Conservation (phyloP, 371 early-diverging fungal genomes). For the Apophysomyces trapeziformis region DNA sequence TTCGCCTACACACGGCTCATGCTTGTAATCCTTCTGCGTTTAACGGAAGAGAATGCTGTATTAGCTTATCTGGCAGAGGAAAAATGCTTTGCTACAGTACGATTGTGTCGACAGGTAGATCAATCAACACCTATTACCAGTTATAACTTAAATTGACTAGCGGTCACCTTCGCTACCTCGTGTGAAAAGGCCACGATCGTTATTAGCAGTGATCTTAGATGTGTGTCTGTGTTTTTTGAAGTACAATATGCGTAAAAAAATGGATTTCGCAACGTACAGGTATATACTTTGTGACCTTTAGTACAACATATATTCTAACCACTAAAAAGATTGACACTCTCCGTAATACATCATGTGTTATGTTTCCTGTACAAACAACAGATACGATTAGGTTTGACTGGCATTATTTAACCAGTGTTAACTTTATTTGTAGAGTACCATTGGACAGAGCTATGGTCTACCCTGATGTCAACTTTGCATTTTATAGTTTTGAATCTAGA, state of each 20-base stretch:
- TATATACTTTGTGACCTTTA: slow-evolving; percentile 21
- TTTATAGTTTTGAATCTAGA: slow-evolving; percentile 47
- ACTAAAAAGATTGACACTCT: slow-evolving; percentile 39
- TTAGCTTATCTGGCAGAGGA: slow-evolving; percentile 33
- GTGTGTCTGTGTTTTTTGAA: slow-evolving; percentile 52
- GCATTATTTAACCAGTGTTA: neutral
- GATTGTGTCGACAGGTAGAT: slow-evolving; percentile 45
- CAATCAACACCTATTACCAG: neutral
- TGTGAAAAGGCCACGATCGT: slow-evolving; percentile 41
- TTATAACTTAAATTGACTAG: slow-evolving; percentile 18
- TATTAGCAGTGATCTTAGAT: slow-evolving; percentile 50
- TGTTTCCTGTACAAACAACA: slow-evolving; percentile 42
- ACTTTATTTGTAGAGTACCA: slow-evolving; percentile 47
- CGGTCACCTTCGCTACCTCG: slow-evolving; percentile 54
- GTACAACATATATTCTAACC: no score
- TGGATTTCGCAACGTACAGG: slow-evolving; percentile 55
- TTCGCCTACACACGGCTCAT: slow-evolving; percentile 49
- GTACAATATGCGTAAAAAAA: slow-evolving; percentile 59
- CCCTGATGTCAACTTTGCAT: slow-evolving; percentile 44
- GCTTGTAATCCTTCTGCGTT: slow-evolving; percentile 39
- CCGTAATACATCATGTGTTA: slow-evolving; percentile 46
- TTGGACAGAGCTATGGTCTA: slow-evolving; percentile 60
- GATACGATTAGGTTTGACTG: slow-evolving; percentile 47
- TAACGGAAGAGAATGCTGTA: slow-evolving; percentile 45
- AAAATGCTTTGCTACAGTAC: slow-evolving; percentile 17